Conservation (phyloP, 148 eudicot genomes). For the Fagopyrum tataricum region DNA sequence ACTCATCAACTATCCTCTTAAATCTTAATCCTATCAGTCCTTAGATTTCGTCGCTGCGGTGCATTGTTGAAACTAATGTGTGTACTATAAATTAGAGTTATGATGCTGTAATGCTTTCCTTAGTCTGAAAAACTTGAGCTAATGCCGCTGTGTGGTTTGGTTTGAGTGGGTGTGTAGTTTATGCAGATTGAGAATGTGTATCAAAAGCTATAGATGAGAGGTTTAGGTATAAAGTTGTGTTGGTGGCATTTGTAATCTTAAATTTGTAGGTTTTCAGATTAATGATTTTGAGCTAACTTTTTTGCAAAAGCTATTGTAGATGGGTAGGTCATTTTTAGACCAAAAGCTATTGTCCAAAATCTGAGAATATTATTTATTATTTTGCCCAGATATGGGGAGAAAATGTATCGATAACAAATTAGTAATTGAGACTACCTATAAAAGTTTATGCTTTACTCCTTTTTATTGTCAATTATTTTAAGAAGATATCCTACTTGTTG, state of each 20-base stretch:
- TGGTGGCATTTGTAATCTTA: background rate
- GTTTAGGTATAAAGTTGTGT: background rate
- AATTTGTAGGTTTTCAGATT: background rate
- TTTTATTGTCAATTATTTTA: too few species aligned
- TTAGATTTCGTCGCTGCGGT: background rate
- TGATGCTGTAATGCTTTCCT: background rate
- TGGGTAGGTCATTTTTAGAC: background rate
- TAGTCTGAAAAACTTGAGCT: background rate
- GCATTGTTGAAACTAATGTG: background rate
- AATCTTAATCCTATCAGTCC: conserved; percentile 15
- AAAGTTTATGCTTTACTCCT: too few species aligned
- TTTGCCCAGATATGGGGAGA: too few species aligned
- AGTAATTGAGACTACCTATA: too few species aligned
- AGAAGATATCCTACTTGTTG: too few species aligned
- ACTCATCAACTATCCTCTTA: conserved; percentile 21
- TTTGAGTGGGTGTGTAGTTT: background rate
- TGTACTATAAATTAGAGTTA: background rate
- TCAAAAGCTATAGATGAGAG: conserved; percentile 3
- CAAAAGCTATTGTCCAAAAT: background rate
- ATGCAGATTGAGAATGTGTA: conserved; percentile 4
- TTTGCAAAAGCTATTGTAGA: background rate
- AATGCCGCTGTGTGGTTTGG: background rate
- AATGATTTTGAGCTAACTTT: background rate
- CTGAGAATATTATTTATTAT: too few species aligned
- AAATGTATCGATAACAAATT: too few species aligned